Percentiles rank a stretch among this genome's conserved stretches.
Conservation (phyloP, 305 asterid species). For the Fraxinus albicans region DNA sequence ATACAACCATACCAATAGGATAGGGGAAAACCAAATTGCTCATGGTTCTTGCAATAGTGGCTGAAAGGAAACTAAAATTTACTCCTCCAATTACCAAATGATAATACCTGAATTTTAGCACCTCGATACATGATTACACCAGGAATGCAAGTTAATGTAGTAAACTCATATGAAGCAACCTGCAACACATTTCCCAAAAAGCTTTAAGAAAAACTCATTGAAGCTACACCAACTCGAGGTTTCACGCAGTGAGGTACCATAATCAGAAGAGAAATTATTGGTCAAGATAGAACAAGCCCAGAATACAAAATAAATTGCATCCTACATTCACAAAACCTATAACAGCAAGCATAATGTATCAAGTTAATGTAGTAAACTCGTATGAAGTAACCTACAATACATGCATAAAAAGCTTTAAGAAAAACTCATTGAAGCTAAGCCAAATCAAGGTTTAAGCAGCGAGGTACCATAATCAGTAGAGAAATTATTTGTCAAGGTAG, state of each 20-base stretch:
- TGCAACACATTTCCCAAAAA: slow-evolving; percentile 31
- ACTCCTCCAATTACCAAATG: neutral
- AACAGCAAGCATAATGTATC: slow-evolving; percentile 21
- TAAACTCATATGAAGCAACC: slow-evolving; percentile 98
- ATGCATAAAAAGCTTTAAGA: neutral
- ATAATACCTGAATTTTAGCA: slow-evolving; percentile 88
- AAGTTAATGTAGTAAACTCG: slow-evolving; percentile 90
- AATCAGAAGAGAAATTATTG: neutral
- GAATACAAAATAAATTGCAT: neutral
- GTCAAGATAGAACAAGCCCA: neutral
- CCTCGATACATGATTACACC: slow-evolving; percentile 93
- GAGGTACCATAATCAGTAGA: neutral
- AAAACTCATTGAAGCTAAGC: slow-evolving; percentile 17
- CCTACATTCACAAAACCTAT: neutral
- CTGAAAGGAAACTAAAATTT: neutral
- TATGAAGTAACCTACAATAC: slow-evolving; percentile 87
- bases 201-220: slow-evolving; percentile 9
- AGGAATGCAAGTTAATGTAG: slow-evolving; percentile 97
- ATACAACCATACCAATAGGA: neutral
- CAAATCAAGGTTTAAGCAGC: neutral
- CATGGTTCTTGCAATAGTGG: neutral
- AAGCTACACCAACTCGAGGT: slow-evolving; percentile 11
- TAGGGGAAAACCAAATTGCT: neutral
- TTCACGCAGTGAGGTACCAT: neutral
- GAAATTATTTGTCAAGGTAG: neutral